Evolutionary conservation across 441 rosid species (phyloP).

Genomic region (Capsella rubella): DNA sequence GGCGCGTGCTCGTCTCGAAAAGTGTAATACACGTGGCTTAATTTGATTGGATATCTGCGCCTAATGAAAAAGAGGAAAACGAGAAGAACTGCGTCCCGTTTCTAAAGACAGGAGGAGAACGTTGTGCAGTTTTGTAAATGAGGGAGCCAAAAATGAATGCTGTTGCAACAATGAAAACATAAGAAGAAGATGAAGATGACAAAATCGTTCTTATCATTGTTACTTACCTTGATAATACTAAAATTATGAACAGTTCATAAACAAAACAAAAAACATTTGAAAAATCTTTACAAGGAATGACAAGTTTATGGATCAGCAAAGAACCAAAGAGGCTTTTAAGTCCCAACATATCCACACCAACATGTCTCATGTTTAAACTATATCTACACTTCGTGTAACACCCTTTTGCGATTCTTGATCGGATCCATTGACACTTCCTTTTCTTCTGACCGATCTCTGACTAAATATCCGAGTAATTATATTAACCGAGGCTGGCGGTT

Average conservation of each 20-base stretch:
- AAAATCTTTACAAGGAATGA: not conserved
- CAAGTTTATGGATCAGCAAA: conserved; percentile 5
- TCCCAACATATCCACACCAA: not conserved
- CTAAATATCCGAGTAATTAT: conserved; percentile 62
- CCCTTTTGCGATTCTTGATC: conserved; percentile 57
- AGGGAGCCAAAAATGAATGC: not conserved
- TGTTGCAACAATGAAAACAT: not conserved
- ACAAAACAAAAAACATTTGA: not conserved
- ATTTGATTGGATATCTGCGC: not conserved
- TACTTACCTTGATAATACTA: not conserved
- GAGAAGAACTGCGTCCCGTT: conserved; percentile 27
- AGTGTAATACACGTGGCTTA: conserved; percentile 9
- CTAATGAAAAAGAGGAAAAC: not conserved
- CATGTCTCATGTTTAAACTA: conserved; percentile 42
- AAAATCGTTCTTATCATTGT: not conserved
- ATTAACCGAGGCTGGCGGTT: conserved; percentile 58
- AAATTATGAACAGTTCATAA: not conserved
- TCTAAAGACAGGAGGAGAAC: not conserved
- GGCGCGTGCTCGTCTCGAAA: conserved; percentile 32
- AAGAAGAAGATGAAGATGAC: not conserved
- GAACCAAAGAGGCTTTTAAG: conserved; percentile 4
- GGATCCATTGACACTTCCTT: conserved; percentile 50
- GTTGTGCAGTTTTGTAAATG: conserved; percentile 10
- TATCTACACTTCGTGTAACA: conserved; percentile 47
- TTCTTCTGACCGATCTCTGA: conserved; percentile 60